Percentiles rank a stretch among this genome's conserved stretches.
phyloP scores from a whole-genome alignment of 352 stramenopile genomes.

The Pythium rhizo-oryzae region DNA sequence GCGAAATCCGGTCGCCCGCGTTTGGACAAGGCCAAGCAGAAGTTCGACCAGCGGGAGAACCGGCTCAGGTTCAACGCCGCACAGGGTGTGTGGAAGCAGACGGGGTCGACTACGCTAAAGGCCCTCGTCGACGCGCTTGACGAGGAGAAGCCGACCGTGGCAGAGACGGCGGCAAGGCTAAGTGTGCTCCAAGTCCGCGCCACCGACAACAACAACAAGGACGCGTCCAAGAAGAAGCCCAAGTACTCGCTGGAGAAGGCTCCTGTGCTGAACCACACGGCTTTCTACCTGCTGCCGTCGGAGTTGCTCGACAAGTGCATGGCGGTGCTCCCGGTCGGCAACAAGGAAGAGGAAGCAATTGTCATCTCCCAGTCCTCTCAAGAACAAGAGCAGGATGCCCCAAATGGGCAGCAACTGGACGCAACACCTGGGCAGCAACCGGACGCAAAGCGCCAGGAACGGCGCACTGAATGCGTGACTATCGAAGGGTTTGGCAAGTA shows the following conservation, averaged over 20 bases:
- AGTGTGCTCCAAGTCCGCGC: background rate
- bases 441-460: constrained; percentile 1
- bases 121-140: background rate
- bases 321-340: background rate
- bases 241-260: constrained; percentile 2
- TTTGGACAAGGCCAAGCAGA: background rate
- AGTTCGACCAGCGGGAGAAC: background rate
- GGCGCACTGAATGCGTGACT: background rate
- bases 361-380: background rate
- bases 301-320: constrained; percentile 8
- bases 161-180: background rate
- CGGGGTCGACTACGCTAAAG: background rate
- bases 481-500: background rate
- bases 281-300: constrained; percentile 5
- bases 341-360: background rate
- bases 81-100: background rate
- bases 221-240: background rate
- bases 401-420: constrained; percentile 6
- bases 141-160: background rate
- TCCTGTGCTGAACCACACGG: constrained; percentile 1
- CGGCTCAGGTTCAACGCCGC: background rate
- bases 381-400: background rate
- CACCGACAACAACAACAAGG: background rate
- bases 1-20: constrained; percentile 9
- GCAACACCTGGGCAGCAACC: too few relatives aligned